phyloP scores from a whole-genome alignment of 805 yeast species.

The Yarrowia phangngaensis region DNA sequence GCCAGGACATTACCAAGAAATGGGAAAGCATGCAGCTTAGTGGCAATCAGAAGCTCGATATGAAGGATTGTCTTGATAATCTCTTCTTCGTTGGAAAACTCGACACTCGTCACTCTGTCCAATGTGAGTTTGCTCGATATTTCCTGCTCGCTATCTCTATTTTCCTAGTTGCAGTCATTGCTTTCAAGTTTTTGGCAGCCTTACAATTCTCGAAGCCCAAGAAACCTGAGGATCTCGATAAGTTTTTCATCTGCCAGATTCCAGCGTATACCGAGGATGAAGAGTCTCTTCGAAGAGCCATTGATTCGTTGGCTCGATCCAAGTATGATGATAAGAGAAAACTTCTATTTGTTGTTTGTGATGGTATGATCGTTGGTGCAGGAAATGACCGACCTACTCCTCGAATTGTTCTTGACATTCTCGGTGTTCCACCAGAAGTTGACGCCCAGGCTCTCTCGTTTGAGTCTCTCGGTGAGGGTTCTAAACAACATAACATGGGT shows the following conservation, averaged over 20 bases:
- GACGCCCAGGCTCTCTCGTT: slow-evolving; percentile 53
- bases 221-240: slow-evolving; percentile 42
- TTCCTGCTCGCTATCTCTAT: slow-evolving; percentile 42
- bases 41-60: slow-evolving; percentile 32
- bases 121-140: slow-evolving; percentile 44
- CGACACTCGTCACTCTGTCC: slow-evolving; percentile 42
- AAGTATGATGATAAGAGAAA: slow-evolving; percentile 58
- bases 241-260: slow-evolving; percentile 45
- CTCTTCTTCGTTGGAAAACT: slow-evolving; percentile 43
- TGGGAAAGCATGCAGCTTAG: slow-evolving; percentile 35
- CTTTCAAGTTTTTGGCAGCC: slow-evolving; percentile 43
- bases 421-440: slow-evolving; percentile 50
- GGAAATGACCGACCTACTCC: slow-evolving; percentile 60
- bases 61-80: slow-evolving; percentile 41
- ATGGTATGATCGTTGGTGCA: slow-evolving; percentile 59
- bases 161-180: slow-evolving; percentile 41
- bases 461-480: slow-evolving; percentile 58
- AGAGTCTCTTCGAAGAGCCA: slow-evolving; percentile 51
- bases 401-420: slow-evolving; percentile 53
- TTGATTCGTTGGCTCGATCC: slow-evolving; percentile 57
- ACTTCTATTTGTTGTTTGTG: slow-evolving; percentile 54
- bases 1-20: slow-evolving; percentile 39
- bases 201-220: slow-evolving; percentile 40
- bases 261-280: slow-evolving; percentile 63
- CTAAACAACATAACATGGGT: slow-evolving; percentile 61